Conservation (phyloP, 345 rosid genomes). For the Eucalyptus dawsonii region DNA sequence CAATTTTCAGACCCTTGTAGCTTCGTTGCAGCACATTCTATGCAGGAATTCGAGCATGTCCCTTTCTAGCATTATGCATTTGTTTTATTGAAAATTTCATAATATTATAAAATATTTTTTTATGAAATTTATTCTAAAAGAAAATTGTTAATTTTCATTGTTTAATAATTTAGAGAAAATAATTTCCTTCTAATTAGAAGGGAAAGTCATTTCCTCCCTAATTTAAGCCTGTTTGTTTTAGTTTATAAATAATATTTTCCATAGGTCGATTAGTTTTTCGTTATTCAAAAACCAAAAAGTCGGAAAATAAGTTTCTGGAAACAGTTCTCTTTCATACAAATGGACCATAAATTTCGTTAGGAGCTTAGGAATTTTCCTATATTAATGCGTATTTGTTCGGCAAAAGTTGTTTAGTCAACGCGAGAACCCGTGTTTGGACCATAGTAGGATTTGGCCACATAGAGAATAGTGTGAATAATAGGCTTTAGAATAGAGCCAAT, state of each 20-base stretch:
- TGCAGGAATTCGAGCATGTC: not conserved
- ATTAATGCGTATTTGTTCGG: not conserved
- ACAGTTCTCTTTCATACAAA: not conserved
- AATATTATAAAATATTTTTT: not conserved
- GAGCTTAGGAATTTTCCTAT: not conserved
- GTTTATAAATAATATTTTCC: not conserved
- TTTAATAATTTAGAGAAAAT: not conserved
- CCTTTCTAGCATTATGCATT: not conserved
- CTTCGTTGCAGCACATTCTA: not conserved
- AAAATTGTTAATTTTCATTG: no score
- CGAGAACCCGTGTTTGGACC: not conserved
- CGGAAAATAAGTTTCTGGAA: not conserved
- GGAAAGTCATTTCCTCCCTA: not conserved
- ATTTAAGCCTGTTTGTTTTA: no score
- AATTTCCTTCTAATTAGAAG: not conserved
- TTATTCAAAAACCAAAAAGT: not conserved
- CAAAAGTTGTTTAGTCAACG: no score
- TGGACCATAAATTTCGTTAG: not conserved
- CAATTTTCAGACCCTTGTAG: not conserved
- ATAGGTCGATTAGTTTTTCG: not conserved
- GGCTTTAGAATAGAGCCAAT: not conserved
- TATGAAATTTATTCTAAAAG: not conserved
- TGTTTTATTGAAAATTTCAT: not conserved
- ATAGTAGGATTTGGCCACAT: not conserved
- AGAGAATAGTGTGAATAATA: not conserved